Evolutionary conservation across 768 basidiomycete genomes (phyloP).

Genomic region (Tulasnella sp.): DNA sequence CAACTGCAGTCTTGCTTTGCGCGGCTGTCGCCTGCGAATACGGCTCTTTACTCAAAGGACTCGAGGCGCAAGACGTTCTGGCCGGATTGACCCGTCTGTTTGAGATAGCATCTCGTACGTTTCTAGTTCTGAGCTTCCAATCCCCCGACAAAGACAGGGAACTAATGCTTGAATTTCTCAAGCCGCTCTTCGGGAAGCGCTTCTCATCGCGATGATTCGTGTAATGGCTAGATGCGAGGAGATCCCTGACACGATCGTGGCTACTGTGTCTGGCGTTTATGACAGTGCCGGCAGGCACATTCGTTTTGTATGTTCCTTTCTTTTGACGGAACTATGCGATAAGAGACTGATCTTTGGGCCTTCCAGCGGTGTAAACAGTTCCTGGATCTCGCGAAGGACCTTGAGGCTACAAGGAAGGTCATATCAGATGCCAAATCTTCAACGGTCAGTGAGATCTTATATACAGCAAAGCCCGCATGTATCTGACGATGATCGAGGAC

Average conservation of each 20-base stretch:
- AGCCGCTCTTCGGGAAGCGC: constrained; percentile 68
- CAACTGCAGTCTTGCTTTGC: constrained; percentile 57
- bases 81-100: constrained; percentile 37
- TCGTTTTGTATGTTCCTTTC: constrained; percentile 36
- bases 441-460: constrained; percentile 42
- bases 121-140: constrained; percentile 15
- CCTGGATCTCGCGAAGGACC: constrained; percentile 37
- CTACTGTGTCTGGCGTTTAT: constrained; percentile 35
- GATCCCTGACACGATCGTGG: constrained; percentile 38
- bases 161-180: not conserved
- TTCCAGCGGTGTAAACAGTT: constrained; percentile 65
- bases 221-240: constrained; percentile 48
- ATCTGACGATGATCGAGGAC: constrained; percentile 6
- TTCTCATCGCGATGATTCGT: constrained; percentile 61
- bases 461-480: constrained; percentile 5
- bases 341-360: not conserved
- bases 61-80: constrained; percentile 41
- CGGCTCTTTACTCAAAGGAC: constrained; percentile 36
- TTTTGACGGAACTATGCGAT: not conserved
- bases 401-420: constrained; percentile 37
- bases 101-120: constrained; percentile 36
- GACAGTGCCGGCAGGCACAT: constrained; percentile 44
- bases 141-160: not conserved
- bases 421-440: constrained; percentile 40
- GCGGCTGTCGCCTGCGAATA: constrained; percentile 59